Conservation (phyloP, 176 grass and related monocot species). For the Metroxylon sagu region DNA sequence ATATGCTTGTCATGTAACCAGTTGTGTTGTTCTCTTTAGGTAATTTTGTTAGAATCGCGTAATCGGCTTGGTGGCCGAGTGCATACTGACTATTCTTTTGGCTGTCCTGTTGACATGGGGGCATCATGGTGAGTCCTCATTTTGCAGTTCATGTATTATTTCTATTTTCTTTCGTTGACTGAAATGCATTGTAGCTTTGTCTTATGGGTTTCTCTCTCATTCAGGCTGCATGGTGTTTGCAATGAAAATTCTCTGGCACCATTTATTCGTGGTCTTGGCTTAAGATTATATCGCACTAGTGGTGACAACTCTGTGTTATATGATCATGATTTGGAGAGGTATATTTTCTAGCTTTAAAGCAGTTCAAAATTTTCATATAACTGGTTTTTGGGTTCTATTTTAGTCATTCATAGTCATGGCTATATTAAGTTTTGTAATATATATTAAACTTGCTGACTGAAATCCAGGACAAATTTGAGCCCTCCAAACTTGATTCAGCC, state of each 20-base stretch:
- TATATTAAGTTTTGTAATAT: too few species aligned
- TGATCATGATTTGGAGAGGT: constrained; percentile 99
- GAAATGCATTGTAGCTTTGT: constrained; percentile 1
- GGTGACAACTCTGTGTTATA: constrained; percentile 96
- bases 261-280: constrained; percentile 81
- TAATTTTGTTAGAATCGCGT: constrained; percentile 77
- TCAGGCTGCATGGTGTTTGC: constrained; percentile 95
- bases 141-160: neutral
- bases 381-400: too few species aligned
- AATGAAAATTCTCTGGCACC: constrained; percentile 97
- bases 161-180: constrained; percentile 18
- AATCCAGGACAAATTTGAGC: too few species aligned
- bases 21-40: constrained; percentile 24
- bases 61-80: constrained; percentile 78
- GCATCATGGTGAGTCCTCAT: constrained; percentile 78
- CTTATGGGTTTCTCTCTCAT: constrained; percentile 32
- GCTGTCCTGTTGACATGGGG: constrained; percentile 95
- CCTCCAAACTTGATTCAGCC: too few species aligned
- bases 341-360: constrained; percentile 5
- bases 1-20: neutral
- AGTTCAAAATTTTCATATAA: too few species aligned
- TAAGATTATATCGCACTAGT: constrained; percentile 91
- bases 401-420: too few species aligned
- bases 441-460: too few species aligned
- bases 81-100: constrained; percentile 96